These are phyloP conservation scores for Calocybe gambosa DNA, from an alignment of 1,284 basidiomycete species.

Conservation along the genomic window DNA sequence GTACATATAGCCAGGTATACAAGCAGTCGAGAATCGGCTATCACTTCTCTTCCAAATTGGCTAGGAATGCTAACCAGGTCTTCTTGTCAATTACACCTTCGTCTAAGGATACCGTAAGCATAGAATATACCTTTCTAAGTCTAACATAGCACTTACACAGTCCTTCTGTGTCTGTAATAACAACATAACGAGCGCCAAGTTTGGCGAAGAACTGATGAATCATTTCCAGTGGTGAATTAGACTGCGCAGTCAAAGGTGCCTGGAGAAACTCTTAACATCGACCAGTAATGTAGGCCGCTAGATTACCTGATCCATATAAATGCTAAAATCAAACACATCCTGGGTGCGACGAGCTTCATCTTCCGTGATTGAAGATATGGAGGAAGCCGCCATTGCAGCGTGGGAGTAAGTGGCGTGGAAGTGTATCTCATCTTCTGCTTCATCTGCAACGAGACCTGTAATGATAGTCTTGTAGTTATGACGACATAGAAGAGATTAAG, in stretches of 20 bases:
- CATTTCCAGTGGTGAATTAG: conserved; percentile 82
- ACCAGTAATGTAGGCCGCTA: neutral
- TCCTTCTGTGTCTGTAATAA: conserved; percentile 80
- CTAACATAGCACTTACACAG: conserved; percentile 51
- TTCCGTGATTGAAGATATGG: conserved; percentile 55
- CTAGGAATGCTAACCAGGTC: conserved; percentile 81
- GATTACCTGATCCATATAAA: conserved; percentile 83
- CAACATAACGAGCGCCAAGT: conserved; percentile 84
- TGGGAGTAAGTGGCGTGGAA: conserved; percentile 52
- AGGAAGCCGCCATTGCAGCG: conserved; percentile 40
- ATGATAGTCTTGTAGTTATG: neutral
- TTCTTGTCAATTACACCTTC: conserved; percentile 93
- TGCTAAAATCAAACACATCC: conserved; percentile 79
- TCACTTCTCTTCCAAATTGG: conserved; percentile 58
- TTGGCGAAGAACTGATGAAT: conserved; percentile 91
- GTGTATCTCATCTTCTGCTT: conserved; percentile 57
- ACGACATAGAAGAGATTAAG: conserved; percentile 6
- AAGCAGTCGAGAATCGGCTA: conserved; percentile 10
- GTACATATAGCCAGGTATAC: neutral
- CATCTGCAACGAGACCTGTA: conserved; percentile 71
- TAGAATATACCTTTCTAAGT: conserved; percentile 2
- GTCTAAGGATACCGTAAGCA: conserved; percentile 37
- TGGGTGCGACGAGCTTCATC: conserved; percentile 23
- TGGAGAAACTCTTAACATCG: conserved; percentile 22
- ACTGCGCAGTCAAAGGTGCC: conserved; percentile 80